Evolutionary conservation across 345 rosid species (phyloP).

Genomic region (Linum lewisii): DNA sequence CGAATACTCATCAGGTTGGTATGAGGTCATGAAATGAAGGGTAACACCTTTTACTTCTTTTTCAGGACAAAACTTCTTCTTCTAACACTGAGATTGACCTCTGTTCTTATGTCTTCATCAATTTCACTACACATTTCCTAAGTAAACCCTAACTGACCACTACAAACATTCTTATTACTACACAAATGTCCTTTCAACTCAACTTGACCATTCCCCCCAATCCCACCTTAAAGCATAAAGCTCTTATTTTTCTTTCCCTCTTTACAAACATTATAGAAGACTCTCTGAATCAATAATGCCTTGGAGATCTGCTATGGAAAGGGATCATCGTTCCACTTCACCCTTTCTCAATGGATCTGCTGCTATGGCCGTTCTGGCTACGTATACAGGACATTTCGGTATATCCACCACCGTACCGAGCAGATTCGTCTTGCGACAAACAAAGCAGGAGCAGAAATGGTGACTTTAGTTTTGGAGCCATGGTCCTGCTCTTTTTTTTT

Average conservation of each 20-base stretch:
- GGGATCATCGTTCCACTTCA: background rate
- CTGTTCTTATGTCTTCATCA: background rate
- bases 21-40: too few relatives aligned
- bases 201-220: background rate
- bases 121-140: background rate
- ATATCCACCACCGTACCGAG: background rate
- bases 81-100: background rate
- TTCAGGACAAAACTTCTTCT: background rate
- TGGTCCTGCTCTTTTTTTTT: conserved; percentile 14
- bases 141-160: background rate
- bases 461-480: conserved; percentile 5
- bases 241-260: background rate
- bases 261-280: background rate
- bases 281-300: background rate
- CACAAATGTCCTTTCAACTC: background rate
- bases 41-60: background rate
- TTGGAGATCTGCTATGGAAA: background rate
- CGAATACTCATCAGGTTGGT: too few relatives aligned
- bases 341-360: background rate
- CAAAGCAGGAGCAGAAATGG: conserved; percentile 11
- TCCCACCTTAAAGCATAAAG: background rate
- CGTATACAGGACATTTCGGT: too few relatives aligned
- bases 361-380: background rate
- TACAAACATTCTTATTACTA: background rate
- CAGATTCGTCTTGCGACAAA: background rate